phyloP scores from a whole-genome alignment of 805 yeast genomes.

The Ogataea trehalophila region DNA sequence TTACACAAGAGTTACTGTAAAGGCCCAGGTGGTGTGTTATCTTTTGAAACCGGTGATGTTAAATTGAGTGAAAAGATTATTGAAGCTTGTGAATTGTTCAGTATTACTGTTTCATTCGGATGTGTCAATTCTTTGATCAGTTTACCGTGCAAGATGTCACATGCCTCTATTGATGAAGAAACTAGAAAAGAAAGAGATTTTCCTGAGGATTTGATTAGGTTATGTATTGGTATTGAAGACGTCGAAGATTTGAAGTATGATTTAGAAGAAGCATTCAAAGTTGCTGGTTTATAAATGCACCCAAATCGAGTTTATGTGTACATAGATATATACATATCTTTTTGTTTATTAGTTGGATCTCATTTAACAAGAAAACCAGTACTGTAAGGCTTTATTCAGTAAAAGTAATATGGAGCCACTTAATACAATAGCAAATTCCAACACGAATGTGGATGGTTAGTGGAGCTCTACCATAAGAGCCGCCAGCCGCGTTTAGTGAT shows the following conservation, averaged over 20 bases:
- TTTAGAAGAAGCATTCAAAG: slow-evolving; percentile 61
- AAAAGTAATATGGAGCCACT: too few species aligned
- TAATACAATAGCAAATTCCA: too few species aligned
- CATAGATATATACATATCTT: too few species aligned
- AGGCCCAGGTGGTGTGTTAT: slow-evolving; percentile 87
- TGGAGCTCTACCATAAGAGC: too few species aligned
- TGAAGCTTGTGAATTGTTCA: slow-evolving; percentile 70
- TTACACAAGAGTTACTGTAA: slow-evolving; percentile 70
- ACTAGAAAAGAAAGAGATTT: slow-evolving; percentile 82
- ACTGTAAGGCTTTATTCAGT: too few species aligned
- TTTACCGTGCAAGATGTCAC: slow-evolving; percentile 94
- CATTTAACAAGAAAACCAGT: too few species aligned
- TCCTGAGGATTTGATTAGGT: slow-evolving; percentile 87
- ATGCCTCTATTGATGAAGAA: slow-evolving; percentile 90
- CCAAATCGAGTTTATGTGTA: too few species aligned
- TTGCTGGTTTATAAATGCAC: slow-evolving; percentile 44
- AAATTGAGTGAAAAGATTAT: slow-evolving; percentile 65
- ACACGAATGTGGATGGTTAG: too few species aligned
- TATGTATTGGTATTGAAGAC: slow-evolving; percentile 90
- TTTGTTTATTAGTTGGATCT: too few species aligned
- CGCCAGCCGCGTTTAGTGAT: too few species aligned
- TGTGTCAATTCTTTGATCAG: slow-evolving; percentile 90
- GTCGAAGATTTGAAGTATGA: slow-evolving; percentile 78
- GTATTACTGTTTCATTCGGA: slow-evolving; percentile 91
- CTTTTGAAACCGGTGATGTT: slow-evolving; percentile 81